A percentile compares a stretch with the other conserved stretches of the same genome.
These are phyloP conservation scores for Penicillium coffeae DNA, from an alignment of 495 filamentous ascomycete genomes.

Conservation along the genomic window DNA sequence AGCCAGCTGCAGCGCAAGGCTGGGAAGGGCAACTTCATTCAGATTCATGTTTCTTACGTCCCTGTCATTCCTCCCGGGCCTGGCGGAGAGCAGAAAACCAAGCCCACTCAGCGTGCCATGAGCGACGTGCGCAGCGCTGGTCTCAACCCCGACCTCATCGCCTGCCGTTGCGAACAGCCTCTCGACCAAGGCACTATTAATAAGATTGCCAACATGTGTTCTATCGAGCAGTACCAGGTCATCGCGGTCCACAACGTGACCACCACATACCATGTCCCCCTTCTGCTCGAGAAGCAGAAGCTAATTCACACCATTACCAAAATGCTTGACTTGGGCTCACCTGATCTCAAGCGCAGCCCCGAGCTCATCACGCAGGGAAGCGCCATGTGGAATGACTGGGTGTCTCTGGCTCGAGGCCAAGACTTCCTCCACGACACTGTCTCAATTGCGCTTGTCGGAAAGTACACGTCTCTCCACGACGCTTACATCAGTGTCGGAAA, in stretches of 20 bases:
- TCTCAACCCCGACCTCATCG: slow-evolving; percentile 85
- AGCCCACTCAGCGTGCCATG: slow-evolving; percentile 91
- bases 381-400: slow-evolving; percentile 71
- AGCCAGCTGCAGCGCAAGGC: slow-evolving; percentile 67
- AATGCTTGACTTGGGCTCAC: slow-evolving; percentile 10
- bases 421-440: slow-evolving; percentile 52
- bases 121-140: slow-evolving; percentile 75
- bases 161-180: slow-evolving; percentile 78
- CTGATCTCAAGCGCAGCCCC: background rate
- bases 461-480: slow-evolving; percentile 81
- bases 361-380: slow-evolving; percentile 42
- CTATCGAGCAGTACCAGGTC: slow-evolving; percentile 73
- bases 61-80: slow-evolving; percentile 26
- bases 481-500: slow-evolving; percentile 80
- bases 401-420: slow-evolving; percentile 38
- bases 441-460: slow-evolving; percentile 83
- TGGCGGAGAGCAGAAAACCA: slow-evolving; percentile 80
- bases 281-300: slow-evolving; percentile 78
- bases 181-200: slow-evolving; percentile 71
- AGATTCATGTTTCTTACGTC: slow-evolving; percentile 51
- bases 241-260: slow-evolving; percentile 80
- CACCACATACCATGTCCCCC: slow-evolving; percentile 86
- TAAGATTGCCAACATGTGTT: slow-evolving; percentile 78
- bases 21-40: slow-evolving; percentile 76
- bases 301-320: slow-evolving; percentile 58